Conservation (phyloP, 1,284 basidiomycete species). For the Bjerkandera adusta region DNA sequence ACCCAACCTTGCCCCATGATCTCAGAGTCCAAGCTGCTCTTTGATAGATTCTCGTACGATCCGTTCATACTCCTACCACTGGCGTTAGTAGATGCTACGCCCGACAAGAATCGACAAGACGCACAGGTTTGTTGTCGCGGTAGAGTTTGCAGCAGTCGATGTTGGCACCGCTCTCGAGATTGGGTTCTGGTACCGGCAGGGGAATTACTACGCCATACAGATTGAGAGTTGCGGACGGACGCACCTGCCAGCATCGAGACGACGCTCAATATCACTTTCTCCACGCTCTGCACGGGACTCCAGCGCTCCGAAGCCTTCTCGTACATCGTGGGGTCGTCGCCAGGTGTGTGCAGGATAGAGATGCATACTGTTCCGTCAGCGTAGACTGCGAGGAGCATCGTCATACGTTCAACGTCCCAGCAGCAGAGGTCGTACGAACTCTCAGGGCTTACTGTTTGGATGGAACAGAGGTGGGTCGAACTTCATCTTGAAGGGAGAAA, state of each 20-base stretch:
- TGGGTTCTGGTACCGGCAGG: conserved; percentile 71
- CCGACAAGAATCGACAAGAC: conserved; percentile 15
- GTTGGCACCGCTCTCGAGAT: conserved; percentile 97
- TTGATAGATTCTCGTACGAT: conserved; percentile 67
- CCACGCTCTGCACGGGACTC: conserved; percentile 97
- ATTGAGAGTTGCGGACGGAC: conserved; percentile 21
- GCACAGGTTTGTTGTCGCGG: conserved; percentile 73
- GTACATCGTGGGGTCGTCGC: conserved; percentile 90
- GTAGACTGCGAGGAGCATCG: conserved; percentile 60
- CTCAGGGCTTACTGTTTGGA: conserved; percentile 79
- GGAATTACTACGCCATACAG: not conserved
- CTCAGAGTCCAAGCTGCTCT: conserved; percentile 70
- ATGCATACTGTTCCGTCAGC: conserved; percentile 97
- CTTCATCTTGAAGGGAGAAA: conserved; percentile 97
- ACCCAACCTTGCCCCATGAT: too few relatives aligned
- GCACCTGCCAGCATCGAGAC: conserved; percentile 97
- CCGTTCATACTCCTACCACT: conserved; percentile 65
- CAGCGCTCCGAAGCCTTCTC: conserved; percentile 96
- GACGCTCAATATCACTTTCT: conserved; percentile 95
- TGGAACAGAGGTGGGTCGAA: conserved; percentile 98
- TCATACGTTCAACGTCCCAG: conserved; percentile 5
- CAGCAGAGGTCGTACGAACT: not conserved
- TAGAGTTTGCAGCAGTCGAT: conserved; percentile 97
- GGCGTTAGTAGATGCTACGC: conserved; percentile 1
- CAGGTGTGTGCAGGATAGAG: conserved; percentile 96